phyloP scores from a whole-genome alignment of 257 asterid species.

The Oldenlandia corymbosa region DNA sequence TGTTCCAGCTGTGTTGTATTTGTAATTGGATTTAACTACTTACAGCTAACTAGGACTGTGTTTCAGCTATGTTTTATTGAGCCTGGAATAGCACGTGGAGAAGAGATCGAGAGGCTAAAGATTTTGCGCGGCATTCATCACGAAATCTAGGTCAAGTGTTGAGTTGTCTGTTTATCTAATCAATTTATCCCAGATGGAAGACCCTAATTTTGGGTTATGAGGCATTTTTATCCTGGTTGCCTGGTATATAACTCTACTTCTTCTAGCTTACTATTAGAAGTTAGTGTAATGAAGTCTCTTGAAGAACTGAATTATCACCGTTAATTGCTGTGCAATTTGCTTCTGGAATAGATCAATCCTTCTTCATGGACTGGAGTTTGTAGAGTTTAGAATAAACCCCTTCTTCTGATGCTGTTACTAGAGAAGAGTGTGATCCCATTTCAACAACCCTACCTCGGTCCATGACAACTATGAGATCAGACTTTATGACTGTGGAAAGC shows the following conservation, averaged over 20 bases:
- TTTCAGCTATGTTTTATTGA: constrained; percentile 72
- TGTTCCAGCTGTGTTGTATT: no score
- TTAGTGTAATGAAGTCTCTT: background rate
- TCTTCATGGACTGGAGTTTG: constrained; percentile 46
- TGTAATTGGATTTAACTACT: background rate
- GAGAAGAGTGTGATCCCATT: constrained; percentile 53
- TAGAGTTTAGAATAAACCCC: constrained; percentile 58
- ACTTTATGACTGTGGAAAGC: constrained; percentile 63
- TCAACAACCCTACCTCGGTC: constrained; percentile 68
- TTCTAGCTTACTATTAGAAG: background rate
- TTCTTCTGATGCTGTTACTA: constrained; percentile 42
- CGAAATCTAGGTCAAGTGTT: constrained; percentile 38
- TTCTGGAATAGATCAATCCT: constrained; percentile 17
- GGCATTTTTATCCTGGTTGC: background rate
- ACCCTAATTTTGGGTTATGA: background rate
- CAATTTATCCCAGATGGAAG: background rate
- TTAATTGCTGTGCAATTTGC: background rate
- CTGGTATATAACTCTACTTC: background rate
- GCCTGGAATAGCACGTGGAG: constrained; percentile 66
- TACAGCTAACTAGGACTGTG: constrained; percentile 6
- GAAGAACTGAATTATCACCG: background rate
- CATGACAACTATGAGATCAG: constrained; percentile 63
- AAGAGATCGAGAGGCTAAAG: constrained; percentile 69
- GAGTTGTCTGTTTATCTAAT: background rate
- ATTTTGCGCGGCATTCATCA: constrained; percentile 41